Evolutionary conservation across 768 basidiomycete species (phyloP), one percentile per base, ranked within the genome.

Genomic region (Auricularia heimuer): DNA sequence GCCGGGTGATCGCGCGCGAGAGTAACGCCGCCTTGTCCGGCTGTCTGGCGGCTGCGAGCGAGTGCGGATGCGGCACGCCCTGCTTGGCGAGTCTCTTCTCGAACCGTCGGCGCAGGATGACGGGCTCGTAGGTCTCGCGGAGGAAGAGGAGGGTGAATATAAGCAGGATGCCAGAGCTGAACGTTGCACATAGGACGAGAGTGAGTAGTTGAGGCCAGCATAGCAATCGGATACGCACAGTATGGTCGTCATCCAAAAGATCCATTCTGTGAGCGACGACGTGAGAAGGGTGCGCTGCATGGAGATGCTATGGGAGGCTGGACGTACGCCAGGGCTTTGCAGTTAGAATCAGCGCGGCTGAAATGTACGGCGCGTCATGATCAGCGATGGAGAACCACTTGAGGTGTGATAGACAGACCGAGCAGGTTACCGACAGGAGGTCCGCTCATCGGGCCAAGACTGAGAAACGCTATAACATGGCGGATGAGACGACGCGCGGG

Each of bases 121-220:
- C 60, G 34, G 64, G 64, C 47, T 61, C 64, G 61, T 65, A 65
- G 3, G 60, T 62, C 39, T 65, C 60, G 44, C 62, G n/a, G n/a
- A 65, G 56, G 18, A 65, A 11, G 45, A 65, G 36, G 10, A 62
- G 33, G 4, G 60, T 33, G 18, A 62, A 8, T 10, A 62, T 11
- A 29, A 65, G n/a, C 11, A 65, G 61, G 7, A 45, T 42, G 6
- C 39, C 42, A 18, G 64, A 65, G 12, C 64, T 65, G 37, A n/a
- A 24, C 34, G 3, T 65, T 4, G 3, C 44, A 18, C 47, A 51
- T 3, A 51, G 8, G 3, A 18, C 11, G 18, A 21, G 6, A 6
- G 47, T 18, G 18, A 51, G 21, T 0, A 2, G 47, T 6, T 3
- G 47, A 10, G 47, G 18, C 18, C 44, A 36, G n/a, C 33, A 1